Evolutionary conservation across 2,329 filamentous ascomycete genomes (phyloP).

Genomic region (Ceratocystis huliohia): DNA sequence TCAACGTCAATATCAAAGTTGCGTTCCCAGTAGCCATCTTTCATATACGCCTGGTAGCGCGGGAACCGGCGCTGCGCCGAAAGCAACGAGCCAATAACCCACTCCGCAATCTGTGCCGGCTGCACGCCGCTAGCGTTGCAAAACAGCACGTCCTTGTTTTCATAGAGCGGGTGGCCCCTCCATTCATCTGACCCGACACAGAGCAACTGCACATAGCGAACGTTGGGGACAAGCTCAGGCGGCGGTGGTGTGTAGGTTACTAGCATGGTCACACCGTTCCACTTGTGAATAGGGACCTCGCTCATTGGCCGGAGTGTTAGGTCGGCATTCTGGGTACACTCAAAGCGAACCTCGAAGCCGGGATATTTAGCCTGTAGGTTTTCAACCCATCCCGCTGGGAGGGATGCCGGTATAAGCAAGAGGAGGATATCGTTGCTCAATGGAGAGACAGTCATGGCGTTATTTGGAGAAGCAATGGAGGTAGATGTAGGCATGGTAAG

Average conservation of each 20-base stretch:
- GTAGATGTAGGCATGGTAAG: not conserved
- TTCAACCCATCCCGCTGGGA: constrained; percentile 29
- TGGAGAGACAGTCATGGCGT: not conserved
- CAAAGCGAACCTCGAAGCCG: constrained; percentile 31
- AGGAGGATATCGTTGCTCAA: constrained; percentile 34
- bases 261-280: constrained; percentile 38
- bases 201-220: constrained; percentile 42
- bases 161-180: constrained; percentile 35
- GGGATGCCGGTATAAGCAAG: constrained; percentile 29
- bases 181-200: constrained; percentile 43
- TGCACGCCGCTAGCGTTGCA: constrained; percentile 47
- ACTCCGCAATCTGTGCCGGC: constrained; percentile 45
- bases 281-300: constrained; percentile 30
- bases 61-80: constrained; percentile 39
- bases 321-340: constrained; percentile 24
- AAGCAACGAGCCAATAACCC: constrained; percentile 42
- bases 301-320: constrained; percentile 26
- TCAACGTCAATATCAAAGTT: constrained; percentile 26
- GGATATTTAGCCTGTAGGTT: constrained; percentile 32
- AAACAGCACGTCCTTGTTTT: constrained; percentile 38
- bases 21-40: constrained; percentile 34
- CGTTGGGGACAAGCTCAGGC: constrained; percentile 33
- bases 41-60: constrained; percentile 34
- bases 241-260: constrained; percentile 35
- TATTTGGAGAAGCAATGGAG: not conserved